Base-by-base conservation (phyloP, 306 rosid species). In the Cucumis cinereus region DNA sequence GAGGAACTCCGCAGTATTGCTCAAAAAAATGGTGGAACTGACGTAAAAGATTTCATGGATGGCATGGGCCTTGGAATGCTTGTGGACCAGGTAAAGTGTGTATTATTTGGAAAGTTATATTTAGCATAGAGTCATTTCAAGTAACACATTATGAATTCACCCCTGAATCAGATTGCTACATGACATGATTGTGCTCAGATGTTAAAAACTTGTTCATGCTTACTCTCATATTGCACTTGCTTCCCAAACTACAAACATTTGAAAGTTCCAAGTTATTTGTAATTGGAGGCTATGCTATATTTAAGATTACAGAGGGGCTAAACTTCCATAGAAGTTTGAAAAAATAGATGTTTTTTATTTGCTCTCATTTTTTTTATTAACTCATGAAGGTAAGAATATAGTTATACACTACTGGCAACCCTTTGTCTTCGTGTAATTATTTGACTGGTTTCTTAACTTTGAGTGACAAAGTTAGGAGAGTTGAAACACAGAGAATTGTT, bases 1-100 rank as follows among this genome's bases (percentile, higher is more conserved):
- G 99, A 94, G 80, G 99, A 94, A 79, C 92, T 94, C 81, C 92
- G 86, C 43, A 77, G 80, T 84, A 94, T 82, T 22, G 30, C 86
- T 55, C 73, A 84, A 69, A 76, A 55, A 3, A 89, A 81, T 83
- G 99, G 97, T 28, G 97, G 96, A 83, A 89, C 83, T 67, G 93
- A 97, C 13, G 89, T 94, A 52, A 92, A 92, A 81, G 99, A 92
- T 81, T 85, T 94, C 80, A 92, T 94, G 99, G 97, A 92, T 89
- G 97, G 97, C 45, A 94, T 92, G 99, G 99, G 97, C 81, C 99
- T 94, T 50, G 99, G 99, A 77, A 85, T 92, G 92, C 79, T 92
- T 76, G 98, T 83, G n/a, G 99, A 94, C 58, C 99, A 94, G 96
- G 99, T 92, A 82, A 77, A 41, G 38, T 56, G n/a, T n/a, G 54